Evolutionary conservation across 1,284 basidiomycete species (phyloP).

Genomic region (Ustilago crameri): DNA sequence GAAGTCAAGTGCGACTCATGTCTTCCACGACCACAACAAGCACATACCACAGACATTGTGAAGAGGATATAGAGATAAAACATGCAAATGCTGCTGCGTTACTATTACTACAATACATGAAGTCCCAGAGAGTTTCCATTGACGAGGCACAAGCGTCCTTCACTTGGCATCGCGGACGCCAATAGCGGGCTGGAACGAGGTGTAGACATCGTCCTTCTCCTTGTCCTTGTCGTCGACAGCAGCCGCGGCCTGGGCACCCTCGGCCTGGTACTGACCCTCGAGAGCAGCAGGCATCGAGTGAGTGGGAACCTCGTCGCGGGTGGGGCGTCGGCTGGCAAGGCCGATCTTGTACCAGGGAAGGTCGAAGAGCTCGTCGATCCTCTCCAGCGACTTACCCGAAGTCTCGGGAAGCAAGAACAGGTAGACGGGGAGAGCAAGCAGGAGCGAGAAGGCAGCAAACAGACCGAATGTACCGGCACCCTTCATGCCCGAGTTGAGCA

Average conservation of each 20-base stretch:
- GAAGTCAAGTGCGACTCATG: no score
- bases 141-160: not conserved
- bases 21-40: no score
- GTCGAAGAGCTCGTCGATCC: slow-evolving; percentile 49
- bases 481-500: slow-evolving; percentile 48
- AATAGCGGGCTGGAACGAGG: slow-evolving; percentile 11
- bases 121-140: not conserved
- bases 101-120: no score
- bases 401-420: slow-evolving; percentile 49
- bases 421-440: slow-evolving; percentile 39
- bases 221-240: slow-evolving; percentile 38
- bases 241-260: slow-evolving; percentile 1
- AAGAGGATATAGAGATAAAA: no score
- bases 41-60: no score
- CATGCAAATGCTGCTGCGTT: no score
- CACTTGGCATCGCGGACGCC: slow-evolving; percentile 38
- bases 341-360: slow-evolving; percentile 53
- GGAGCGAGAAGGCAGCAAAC: slow-evolving; percentile 36
- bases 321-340: slow-evolving; percentile 34
- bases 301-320: slow-evolving; percentile 37
- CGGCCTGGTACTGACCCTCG: slow-evolving; percentile 28
- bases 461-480: slow-evolving; percentile 44
- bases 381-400: slow-evolving; percentile 47
- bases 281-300: slow-evolving; percentile 52
- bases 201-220: slow-evolving; percentile 11